Conservation (phyloP, 2,329 filamentous ascomycete species). For the Periglandula ipomoeae region DNA sequence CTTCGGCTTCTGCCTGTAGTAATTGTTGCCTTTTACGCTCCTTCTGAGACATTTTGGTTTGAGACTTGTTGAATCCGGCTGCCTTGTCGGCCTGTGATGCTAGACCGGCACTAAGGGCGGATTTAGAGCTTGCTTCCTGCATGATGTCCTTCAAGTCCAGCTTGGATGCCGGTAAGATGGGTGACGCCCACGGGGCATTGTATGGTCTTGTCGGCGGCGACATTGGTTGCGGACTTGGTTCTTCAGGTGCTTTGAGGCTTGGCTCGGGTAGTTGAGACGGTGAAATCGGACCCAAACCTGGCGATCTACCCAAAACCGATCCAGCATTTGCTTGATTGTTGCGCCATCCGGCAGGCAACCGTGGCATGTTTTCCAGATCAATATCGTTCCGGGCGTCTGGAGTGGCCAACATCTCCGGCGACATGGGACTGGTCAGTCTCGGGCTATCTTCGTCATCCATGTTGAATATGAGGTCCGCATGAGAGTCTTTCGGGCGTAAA, state of each 20-base stretch:
- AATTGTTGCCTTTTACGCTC: slow-evolving; percentile 81
- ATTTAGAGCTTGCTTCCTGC: slow-evolving; percentile 44
- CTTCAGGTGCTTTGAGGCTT: background rate
- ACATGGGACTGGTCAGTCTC: slow-evolving; percentile 19
- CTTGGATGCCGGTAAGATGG: slow-evolving; percentile 49
- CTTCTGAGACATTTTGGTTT: slow-evolving; percentile 73
- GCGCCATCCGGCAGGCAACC: slow-evolving; percentile 22
- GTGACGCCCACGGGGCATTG: slow-evolving; percentile 39
- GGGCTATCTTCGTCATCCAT: slow-evolving; percentile 71
- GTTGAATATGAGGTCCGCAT: slow-evolving; percentile 76
- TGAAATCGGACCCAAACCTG: background rate
- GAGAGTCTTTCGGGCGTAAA: slow-evolving; percentile 59
- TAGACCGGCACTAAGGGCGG: slow-evolving; percentile 44
- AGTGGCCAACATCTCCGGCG: slow-evolving; percentile 13
- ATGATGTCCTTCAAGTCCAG: slow-evolving; percentile 72
- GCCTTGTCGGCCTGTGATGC: slow-evolving; percentile 40
- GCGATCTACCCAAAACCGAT: background rate
- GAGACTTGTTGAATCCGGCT: slow-evolving; percentile 25
- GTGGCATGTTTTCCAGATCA: slow-evolving; percentile 20
- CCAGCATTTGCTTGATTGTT: slow-evolving; percentile 5
- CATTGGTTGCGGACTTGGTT: background rate
- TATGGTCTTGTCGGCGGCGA: slow-evolving; percentile 9
- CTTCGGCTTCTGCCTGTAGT: slow-evolving; percentile 43
- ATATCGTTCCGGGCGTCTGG: slow-evolving; percentile 13
- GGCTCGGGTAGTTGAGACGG: background rate